Evolutionary conservation across 441 rosid species (phyloP), one percentile per base, ranked within the genome.

Genomic region (Croton setiger): DNA sequence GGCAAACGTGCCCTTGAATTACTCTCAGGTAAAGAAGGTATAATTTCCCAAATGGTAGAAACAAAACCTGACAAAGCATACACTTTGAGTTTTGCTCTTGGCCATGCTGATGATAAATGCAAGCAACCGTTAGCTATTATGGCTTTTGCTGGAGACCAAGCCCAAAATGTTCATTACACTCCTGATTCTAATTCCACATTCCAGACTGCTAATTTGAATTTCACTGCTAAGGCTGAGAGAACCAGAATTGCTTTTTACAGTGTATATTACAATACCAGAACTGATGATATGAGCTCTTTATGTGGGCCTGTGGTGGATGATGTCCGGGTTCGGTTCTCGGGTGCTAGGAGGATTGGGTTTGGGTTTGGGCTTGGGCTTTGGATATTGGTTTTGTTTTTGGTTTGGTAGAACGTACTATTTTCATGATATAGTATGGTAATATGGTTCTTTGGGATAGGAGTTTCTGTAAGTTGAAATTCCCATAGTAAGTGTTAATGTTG

Each of bases 131-230:
- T 94, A 4, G 98, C 91, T 5, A 80, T 94, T 18, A 90, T 91
- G 96, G 97, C 93, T 0, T 88, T 86, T 12, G 98, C 98, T 0
- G 98, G 97, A 3, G 98, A 94, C 67, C 98, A 94, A 62, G 97
- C 96, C 0, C 83, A 86, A 59, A 87, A 81, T 62, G 76, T 88
- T 61, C 97, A 94, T 74, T 94, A 91, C 83, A 85, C 86, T 7
- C 86, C 93, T 1, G 77, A 84, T 66, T 74, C 97, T 0, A 90
- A 94, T 78, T 84, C 90, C 0, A 86, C 87, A 7, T 94, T 91
- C 64, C 87, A 87, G 43, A 71, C 21, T 5, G 87, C 79, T 0
- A 69, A 70, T 35, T 71, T 94, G 66, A 91, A 94, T 73, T 91
- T 94, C 87, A 91, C 98, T 0, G 81, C 98, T 4, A 88, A 86